Percentiles rank a stretch among this genome's conserved stretches.
Evolutionary conservation across 768 basidiomycete species (phyloP).

Genomic region (Omphalotus guepiniiformis): DNA sequence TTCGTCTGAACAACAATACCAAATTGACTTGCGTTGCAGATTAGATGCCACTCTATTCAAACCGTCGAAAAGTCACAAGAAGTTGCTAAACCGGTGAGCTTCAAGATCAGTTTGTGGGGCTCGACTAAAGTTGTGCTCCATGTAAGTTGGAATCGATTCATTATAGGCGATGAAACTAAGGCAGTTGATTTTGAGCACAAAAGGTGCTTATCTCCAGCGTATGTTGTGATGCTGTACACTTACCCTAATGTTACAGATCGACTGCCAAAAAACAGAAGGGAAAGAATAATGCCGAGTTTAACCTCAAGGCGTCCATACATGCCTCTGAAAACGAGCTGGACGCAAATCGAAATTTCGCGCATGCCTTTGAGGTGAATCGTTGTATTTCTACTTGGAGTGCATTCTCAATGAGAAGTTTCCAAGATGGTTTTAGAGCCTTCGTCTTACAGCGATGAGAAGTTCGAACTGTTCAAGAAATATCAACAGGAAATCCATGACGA

Average conservation of each 20-base stretch:
- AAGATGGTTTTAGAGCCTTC: conserved; percentile 78
- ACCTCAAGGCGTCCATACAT: conserved; percentile 49
- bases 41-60: conserved; percentile 64
- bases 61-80: conserved; percentile 70
- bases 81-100: conserved; percentile 63
- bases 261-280: conserved; percentile 15
- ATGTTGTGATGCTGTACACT: background rate
- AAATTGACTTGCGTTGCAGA: conserved; percentile 39
- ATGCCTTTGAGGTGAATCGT: conserved; percentile 56
- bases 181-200: too few species aligned
- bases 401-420: too few species aligned
- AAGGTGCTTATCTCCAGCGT: too few species aligned
- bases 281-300: conserved; percentile 30
- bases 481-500: conserved; percentile 80
- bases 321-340: conserved; percentile 42
- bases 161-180: conserved; percentile 41
- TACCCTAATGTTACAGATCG: background rate
- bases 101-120: background rate
- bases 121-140: too few species aligned
- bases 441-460: conserved; percentile 78
- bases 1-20: conserved; percentile 20
- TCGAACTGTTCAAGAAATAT: conserved; percentile 69
- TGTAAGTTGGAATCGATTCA: conserved; percentile 70
- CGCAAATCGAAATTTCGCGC: conserved; percentile 28
- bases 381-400: background rate